Evolutionary conservation across 2,329 filamentous ascomycete genomes (phyloP).

Genomic region (Epichloe uncinata): DNA sequence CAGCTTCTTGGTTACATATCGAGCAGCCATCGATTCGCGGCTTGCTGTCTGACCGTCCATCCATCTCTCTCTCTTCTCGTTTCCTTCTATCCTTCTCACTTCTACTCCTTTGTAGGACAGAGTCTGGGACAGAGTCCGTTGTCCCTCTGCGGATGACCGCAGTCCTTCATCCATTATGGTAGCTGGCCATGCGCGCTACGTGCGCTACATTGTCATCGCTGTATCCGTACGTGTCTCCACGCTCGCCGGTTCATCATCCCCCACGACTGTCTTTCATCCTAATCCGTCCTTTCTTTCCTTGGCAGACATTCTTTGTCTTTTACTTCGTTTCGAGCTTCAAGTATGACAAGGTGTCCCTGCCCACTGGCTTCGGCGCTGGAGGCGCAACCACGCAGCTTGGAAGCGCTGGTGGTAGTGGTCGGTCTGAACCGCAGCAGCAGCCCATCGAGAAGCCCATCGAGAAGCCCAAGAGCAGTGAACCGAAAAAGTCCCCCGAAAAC

Average conservation of each 20-base stretch:
- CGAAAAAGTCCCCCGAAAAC: slow-evolving; percentile 11
- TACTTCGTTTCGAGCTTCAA: slow-evolving; percentile 62
- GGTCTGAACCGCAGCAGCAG: slow-evolving; percentile 3
- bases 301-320: slow-evolving; percentile 53
- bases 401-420: not conserved
- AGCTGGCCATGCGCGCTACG: slow-evolving; percentile 59
- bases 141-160: not conserved
- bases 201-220: slow-evolving; percentile 68
- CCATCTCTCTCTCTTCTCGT: not conserved
- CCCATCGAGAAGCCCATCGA: slow-evolving; percentile 8
- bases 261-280: not conserved
- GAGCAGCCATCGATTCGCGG: not conserved
- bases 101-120: not conserved
- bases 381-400: not conserved
- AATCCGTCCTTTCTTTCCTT: not conserved
- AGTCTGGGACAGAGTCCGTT: too few species aligned
- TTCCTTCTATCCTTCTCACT: not conserved
- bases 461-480: slow-evolving; percentile 11
- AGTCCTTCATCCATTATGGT: slow-evolving; percentile 33
- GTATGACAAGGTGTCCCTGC: slow-evolving; percentile 27
- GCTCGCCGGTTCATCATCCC: not conserved
- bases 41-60: not conserved
- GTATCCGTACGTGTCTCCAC: slow-evolving; percentile 53
- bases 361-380: not conserved
- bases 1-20: too few species aligned